A percentile compares a stretch with the other conserved stretches of the same genome.
These are phyloP conservation scores for Pulveroboletus sp. DNA, from an alignment of 768 basidiomycete species.

Conservation along the genomic window DNA sequence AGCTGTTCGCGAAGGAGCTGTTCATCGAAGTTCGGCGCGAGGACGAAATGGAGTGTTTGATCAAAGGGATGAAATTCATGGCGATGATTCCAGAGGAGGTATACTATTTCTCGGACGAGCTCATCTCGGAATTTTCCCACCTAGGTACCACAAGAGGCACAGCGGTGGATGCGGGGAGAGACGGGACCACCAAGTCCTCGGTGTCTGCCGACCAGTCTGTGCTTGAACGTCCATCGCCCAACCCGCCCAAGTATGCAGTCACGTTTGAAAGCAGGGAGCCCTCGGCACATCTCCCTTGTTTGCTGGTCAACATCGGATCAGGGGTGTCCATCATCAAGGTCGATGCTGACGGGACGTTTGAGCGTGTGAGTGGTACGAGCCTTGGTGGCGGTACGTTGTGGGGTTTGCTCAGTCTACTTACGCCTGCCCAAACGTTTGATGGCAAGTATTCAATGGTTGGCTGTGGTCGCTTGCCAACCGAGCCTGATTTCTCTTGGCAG, in stretches of 20 bases:
- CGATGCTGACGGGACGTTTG: slow-evolving; percentile 90
- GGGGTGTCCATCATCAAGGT: slow-evolving; percentile 98
- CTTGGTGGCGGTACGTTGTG: slow-evolving; percentile 96
- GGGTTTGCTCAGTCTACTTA: slow-evolving; percentile 91
- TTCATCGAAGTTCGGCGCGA: slow-evolving; percentile 84
- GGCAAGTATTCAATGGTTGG: slow-evolving; percentile 51
- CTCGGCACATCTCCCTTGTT: slow-evolving; percentile 86
- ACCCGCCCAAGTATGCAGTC: slow-evolving; percentile 85
- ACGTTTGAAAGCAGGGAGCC: slow-evolving; percentile 79
- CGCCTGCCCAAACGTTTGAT: slow-evolving; percentile 93
- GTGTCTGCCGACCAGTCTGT: slow-evolving; percentile 11
- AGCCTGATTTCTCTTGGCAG: slow-evolving; percentile 39
- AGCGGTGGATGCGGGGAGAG: neutral
- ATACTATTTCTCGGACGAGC: slow-evolving; percentile 97
- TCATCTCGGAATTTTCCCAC: slow-evolving; percentile 66
- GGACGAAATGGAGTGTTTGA: slow-evolving; percentile 99
- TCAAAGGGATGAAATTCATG: slow-evolving; percentile 94
- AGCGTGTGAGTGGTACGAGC: slow-evolving; percentile 96
- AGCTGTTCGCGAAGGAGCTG: slow-evolving; percentile 66
- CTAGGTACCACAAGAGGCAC: slow-evolving; percentile 18
- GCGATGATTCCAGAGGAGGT: slow-evolving; percentile 95
- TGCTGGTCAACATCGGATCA: slow-evolving; percentile 97
- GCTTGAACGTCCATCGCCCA: slow-evolving; percentile 83
- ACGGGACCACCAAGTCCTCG: slow-evolving; percentile 5
- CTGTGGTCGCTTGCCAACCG: neutral